A percentile compares a stretch with the other conserved stretches of the same genome.
These are phyloP conservation scores for Pseudozyma tsukubaensis DNA, from an alignment of 1,284 basidiomycete genomes.

Conservation along the genomic window DNA sequence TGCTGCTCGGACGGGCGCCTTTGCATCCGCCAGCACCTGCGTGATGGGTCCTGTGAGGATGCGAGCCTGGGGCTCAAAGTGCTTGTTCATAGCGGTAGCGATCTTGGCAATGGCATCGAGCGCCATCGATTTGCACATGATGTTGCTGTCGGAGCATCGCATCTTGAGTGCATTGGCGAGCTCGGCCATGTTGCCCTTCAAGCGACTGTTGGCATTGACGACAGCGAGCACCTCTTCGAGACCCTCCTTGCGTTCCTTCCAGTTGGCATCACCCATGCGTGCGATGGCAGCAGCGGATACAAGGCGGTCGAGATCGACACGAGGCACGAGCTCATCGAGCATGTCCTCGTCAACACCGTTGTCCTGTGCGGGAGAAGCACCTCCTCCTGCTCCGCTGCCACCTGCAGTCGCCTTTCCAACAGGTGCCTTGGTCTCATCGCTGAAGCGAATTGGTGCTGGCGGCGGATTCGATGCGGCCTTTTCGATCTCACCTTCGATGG, in stretches of 20 bases:
- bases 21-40: conserved; percentile 91
- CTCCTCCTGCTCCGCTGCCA: conserved; percentile 9
- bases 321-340: conserved; percentile 88
- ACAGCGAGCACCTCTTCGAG: conserved; percentile 85
- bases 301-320: conserved; percentile 90
- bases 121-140: conserved; percentile 89
- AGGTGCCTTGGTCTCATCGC: conserved; percentile 43
- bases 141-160: conserved; percentile 90
- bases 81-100: conserved; percentile 91
- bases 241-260: conserved; percentile 97
- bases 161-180: conserved; percentile 88
- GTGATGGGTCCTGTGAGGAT: conserved; percentile 82
- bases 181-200: conserved; percentile 88
- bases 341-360: conserved; percentile 55
- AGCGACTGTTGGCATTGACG: conserved; percentile 87
- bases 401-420: conserved; percentile 18
- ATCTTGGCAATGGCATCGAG: conserved; percentile 90
- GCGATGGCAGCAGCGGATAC: conserved; percentile 88
- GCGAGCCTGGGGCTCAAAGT: conserved; percentile 89
- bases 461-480: conserved; percentile 84
- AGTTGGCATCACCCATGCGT: conserved; percentile 84
- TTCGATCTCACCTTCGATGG: conserved; percentile 91
- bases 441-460: conserved; percentile 77
- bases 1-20: conserved; percentile 83
- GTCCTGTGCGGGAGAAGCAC: conserved; percentile 22